Percentiles rank a stretch among this genome's conserved stretches.
phyloP scores from a whole-genome alignment of 2,329 filamentous ascomycete species.

The Pseudogymnoascus sp. region DNA sequence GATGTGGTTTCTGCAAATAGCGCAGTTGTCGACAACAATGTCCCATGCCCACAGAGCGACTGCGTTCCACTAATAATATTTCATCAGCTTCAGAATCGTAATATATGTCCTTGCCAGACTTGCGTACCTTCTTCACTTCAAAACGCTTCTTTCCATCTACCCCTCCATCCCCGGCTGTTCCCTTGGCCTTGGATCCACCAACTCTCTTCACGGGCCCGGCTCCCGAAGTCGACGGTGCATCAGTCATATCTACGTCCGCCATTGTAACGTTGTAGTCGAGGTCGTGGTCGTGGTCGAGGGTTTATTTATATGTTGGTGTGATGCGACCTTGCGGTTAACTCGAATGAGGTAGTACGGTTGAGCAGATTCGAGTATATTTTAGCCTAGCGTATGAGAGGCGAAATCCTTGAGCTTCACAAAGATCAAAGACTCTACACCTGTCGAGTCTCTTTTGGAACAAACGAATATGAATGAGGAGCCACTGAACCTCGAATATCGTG shows the following conservation, averaged over 20 bases:
- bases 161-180: conserved; percentile 36
- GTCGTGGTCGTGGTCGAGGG: background rate
- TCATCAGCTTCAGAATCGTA: background rate
- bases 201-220: conserved; percentile 48
- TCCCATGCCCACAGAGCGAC: conserved; percentile 99
- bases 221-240: conserved; percentile 54
- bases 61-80: conserved; percentile 73
- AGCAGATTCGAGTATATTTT: background rate
- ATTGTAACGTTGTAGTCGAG: conserved; percentile 40
- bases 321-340: background rate
- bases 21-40: conserved; percentile 98
- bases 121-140: conserved; percentile 89
- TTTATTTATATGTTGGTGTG: background rate
- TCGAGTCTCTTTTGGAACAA: background rate
- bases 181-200: conserved; percentile 39
- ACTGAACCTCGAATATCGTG: background rate
- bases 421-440: background rate
- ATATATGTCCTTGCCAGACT: background rate
- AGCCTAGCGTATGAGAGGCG: background rate
- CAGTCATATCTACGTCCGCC: conserved; percentile 96
- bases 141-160: conserved; percentile 83
- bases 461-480: background rate
- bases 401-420: background rate
- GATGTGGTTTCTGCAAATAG: conserved; percentile 98
- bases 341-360: background rate